Evolutionary conservation across 2,329 filamentous ascomycete genomes (phyloP), one percentile per base, ranked within the genome.

Genomic region (Rhytidhysteron rufulum): DNA sequence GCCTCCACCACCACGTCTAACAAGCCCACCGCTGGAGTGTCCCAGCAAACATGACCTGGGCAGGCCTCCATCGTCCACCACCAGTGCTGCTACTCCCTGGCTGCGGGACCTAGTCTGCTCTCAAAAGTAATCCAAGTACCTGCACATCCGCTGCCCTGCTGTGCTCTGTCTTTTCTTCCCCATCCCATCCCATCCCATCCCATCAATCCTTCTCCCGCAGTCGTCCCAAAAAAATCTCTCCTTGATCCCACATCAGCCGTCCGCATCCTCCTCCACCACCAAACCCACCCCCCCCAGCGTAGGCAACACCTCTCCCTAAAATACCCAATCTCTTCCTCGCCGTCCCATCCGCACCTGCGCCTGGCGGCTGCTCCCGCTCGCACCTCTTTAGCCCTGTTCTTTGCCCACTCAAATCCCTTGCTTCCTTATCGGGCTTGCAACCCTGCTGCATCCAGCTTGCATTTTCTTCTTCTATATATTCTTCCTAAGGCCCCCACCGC

Each of bases 51-150:
- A 15, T 20, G 31, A 34, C 25, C n/a, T n/a, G n/a, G n/a, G n/a
- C n/a, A 37, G 34, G 38, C 29, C 45, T 17, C 33, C 35, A 27
- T 37, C 34, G 13, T 25, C 35, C 52, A 44, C 48, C n/a, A n/a
- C n/a, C n/a, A n/a, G n/a, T n/a, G n/a, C n/a, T n/a, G n/a, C n/a
- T n/a, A n/a, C n/a, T n/a, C 49, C 54, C 57, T 13, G 50, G 49
- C 58, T 57, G 55, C 59, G 55, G 57, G 51, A 57, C 56, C 59
- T 62, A 61, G 53, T 42, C 49, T 44, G 43, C 49, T 44, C 50
- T 53, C 49, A 61, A 58, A 57, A 55, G 47, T 51, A 55, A 51
- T 39, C n/a, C n/a, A 48, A 60, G 52, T 55, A 51, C 57, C 56
- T 60, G 57, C 54, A 54, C 55, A 53, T 53, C 50, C 39, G 34